Percentiles rank a stretch among this genome's conserved stretches.
phyloP scores from a whole-genome alignment of 2,329 filamentous ascomycete genomes.

The Fusarium temperatum region DNA sequence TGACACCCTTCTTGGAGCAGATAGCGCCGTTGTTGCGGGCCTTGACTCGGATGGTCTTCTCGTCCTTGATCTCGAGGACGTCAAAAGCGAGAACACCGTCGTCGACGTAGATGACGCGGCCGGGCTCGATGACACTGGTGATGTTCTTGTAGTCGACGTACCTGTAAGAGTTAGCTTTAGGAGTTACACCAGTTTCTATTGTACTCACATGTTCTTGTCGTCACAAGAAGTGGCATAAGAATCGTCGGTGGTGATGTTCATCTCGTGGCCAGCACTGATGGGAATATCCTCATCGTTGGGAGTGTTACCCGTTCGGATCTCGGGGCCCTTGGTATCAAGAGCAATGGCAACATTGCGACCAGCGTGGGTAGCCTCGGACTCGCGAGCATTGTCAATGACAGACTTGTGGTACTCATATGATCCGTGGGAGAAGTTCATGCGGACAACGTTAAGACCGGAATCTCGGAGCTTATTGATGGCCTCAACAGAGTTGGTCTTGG shows the following conservation, averaged over 20 bases:
- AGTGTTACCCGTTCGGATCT: slow-evolving; percentile 71
- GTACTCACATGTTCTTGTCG: slow-evolving; percentile 88
- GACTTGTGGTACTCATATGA: slow-evolving; percentile 96
- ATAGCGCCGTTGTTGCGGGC: slow-evolving; percentile 99
- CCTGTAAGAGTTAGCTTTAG: slow-evolving; percentile 56
- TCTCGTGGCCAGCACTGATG: slow-evolving; percentile 81
- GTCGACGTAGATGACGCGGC: slow-evolving; percentile 97
- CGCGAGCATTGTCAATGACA: slow-evolving; percentile 94
- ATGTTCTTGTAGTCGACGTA: slow-evolving; percentile 99
- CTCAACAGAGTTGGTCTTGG: slow-evolving; percentile 98
- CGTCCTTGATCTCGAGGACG: slow-evolving; percentile 86
- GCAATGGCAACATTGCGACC: slow-evolving; percentile 96
- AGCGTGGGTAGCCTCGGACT: slow-evolving; percentile 78
- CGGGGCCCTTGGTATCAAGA: slow-evolving; percentile 75
- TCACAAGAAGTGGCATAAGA: slow-evolving; percentile 85
- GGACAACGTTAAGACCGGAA: slow-evolving; percentile 95
- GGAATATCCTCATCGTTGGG: slow-evolving; percentile 91
- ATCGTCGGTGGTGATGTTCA: slow-evolving; percentile 98
- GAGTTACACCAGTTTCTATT: not conserved
- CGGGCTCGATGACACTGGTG: slow-evolving; percentile 92
- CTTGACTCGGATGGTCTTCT: slow-evolving; percentile 85
- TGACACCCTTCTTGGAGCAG: slow-evolving; percentile 98
- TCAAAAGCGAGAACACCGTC: slow-evolving; percentile 98
- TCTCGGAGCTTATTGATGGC: slow-evolving; percentile 94
- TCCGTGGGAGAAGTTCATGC: slow-evolving; percentile 96